Evolutionary conservation across 441 rosid species (phyloP).

Genomic region (Rhodomyrtus psidioides): DNA sequence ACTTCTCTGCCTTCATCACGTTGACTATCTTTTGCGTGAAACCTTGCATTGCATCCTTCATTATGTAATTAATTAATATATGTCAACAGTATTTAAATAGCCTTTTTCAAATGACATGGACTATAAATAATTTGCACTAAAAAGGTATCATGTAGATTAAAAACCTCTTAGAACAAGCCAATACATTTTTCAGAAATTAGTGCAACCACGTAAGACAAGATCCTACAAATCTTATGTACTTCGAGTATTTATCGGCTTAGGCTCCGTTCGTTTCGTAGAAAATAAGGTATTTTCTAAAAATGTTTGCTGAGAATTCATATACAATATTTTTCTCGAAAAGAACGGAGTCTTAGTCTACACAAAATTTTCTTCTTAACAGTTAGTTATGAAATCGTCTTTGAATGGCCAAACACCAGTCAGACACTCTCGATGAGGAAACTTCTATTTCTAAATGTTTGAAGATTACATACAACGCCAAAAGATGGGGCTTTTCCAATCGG

Average conservation of each 20-base stretch:
- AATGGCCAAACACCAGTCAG: background rate
- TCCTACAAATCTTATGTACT: background rate
- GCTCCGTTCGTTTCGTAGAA: too few relatives aligned
- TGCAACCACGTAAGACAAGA: background rate
- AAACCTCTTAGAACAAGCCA: background rate
- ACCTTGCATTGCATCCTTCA: constrained; percentile 9
- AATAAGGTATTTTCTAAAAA: too few relatives aligned
- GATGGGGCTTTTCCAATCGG: background rate
- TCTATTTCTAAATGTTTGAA: background rate
- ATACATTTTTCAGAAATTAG: background rate
- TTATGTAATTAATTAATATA: background rate
- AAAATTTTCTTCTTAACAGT: background rate
- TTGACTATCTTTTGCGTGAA: constrained; percentile 5
- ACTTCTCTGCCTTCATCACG: constrained; percentile 9
- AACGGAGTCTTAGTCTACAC: too few relatives aligned
- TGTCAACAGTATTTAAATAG: background rate
- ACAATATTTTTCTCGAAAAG: too few relatives aligned
- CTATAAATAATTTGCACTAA: background rate
- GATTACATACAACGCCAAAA: background rate
- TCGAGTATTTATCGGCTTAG: background rate
- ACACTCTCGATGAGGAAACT: background rate
- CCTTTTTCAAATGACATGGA: background rate
- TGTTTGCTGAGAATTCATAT: too few relatives aligned
- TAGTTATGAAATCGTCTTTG: background rate
- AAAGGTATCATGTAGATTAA: background rate